Percentiles rank a stretch among this genome's conserved stretches.
Evolutionary conservation across 345 rosid genomes (phyloP).

Genomic region (Rhodomyrtus tomentosa): DNA sequence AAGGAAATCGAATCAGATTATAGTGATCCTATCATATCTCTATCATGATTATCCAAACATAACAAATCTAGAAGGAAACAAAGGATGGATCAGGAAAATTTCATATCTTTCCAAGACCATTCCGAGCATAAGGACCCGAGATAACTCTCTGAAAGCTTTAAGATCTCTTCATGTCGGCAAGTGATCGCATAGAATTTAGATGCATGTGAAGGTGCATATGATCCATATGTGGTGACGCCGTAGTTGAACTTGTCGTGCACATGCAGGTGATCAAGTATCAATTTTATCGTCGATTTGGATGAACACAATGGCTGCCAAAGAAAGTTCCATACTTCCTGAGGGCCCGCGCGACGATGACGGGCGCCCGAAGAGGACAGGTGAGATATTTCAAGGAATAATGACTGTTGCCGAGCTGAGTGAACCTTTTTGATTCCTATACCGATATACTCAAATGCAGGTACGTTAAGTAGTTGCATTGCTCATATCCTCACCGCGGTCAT

Average conservation of each 20-base stretch:
- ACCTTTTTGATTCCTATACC: background rate
- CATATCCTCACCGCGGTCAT: conserved; percentile 41
- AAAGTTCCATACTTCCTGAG: background rate
- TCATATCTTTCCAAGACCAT: background rate
- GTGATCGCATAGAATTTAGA: background rate
- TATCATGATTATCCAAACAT: background rate
- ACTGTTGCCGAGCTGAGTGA: background rate
- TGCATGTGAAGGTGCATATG: background rate
- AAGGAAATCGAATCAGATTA: background rate
- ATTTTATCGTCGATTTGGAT: background rate
- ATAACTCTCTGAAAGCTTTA: background rate
- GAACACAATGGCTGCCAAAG: background rate
- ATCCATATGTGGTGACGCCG: background rate
- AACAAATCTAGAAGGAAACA: background rate
- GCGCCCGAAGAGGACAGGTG: conserved; percentile 30
- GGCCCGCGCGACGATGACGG: conserved; percentile 16
- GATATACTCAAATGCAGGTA: conserved; percentile 19
- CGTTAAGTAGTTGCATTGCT: conserved; percentile 26
- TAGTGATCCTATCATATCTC: background rate
- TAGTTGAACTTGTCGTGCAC: background rate
- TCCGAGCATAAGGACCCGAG: background rate
- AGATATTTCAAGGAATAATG: background rate
- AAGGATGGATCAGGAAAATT: background rate
- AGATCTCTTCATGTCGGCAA: background rate
- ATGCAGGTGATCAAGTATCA: background rate